Evolutionary conservation across 176 grass and related monocot species (phyloP), one percentile per base, ranked within the genome.

Genomic region (Poa pratensis): DNA sequence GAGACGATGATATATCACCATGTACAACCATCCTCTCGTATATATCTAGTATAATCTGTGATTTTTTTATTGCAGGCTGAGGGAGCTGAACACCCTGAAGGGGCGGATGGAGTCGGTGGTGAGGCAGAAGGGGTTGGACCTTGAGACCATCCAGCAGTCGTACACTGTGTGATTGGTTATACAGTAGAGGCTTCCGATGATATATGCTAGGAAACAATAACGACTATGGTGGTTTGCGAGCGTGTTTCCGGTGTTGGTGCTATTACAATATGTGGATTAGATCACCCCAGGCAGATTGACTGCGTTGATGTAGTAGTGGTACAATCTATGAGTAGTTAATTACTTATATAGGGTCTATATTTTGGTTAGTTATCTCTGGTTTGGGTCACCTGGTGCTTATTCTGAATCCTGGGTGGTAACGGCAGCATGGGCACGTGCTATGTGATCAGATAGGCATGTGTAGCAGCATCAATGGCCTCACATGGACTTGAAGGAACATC

Each of bases 21-120:
- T 12, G 14, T 13, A 57, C 45, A 34, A 52, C 8, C 49, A 28
- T 75, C 40, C 77, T 76, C 70, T 80, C 19, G 19, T 30, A 46
- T 3, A 22, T 67, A 42, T 54, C 55, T 16, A 7, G 3, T 28
- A 3, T n/a, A n/a, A 16, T 80, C 6, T 32, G 28, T 65, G 15
- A 0, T 26, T 74, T 51, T 18, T 64, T 58, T 80, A 2, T 75
- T 84, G 22, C 87, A 94, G 92, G 82, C 79, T 94, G 30, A 83
- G 92, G 78, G 92, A 94, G 77, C 82, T 94, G 32, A 82, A 85
- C 52, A 94, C 92, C 17, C 79, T 94, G 35, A 94, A 92, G 58
- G 92, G 92, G 30, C 92, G 91, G 76, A 87, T 94, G 79, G 92
- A 94, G 32, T 94, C 92, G 0, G 92, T 92, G 7, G 92, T 94